Percentiles rank a stretch among this genome's conserved stretches.
Evolutionary conservation across 306 rosid species (phyloP).

Genomic region (Rosa multiflora): DNA sequence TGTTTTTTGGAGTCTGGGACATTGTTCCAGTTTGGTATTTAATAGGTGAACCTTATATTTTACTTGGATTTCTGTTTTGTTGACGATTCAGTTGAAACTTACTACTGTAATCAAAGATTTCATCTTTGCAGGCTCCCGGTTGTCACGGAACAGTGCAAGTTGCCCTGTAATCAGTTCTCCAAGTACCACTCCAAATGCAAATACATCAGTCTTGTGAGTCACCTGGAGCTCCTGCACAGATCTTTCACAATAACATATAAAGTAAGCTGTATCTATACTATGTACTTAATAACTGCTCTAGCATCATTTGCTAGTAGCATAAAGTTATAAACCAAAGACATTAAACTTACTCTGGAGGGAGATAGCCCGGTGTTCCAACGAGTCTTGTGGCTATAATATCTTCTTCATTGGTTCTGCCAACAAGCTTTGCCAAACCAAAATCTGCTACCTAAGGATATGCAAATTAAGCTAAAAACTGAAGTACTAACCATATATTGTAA

Average conservation of each 20-base stretch:
- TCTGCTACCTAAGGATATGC: slow-evolving; percentile 59
- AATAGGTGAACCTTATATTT: background rate
- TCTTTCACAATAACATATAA: slow-evolving; percentile 30
- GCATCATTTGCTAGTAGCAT: background rate
- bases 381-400: slow-evolving; percentile 67
- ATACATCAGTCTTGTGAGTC: slow-evolving; percentile 81
- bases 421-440: slow-evolving; percentile 80
- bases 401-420: slow-evolving; percentile 67
- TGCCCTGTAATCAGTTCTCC: slow-evolving; percentile 79
- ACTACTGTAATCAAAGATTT: slow-evolving; percentile 64
- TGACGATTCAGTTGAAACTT: slow-evolving; percentile 26
- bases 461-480: background rate
- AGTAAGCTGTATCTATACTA: slow-evolving; percentile 14
- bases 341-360: slow-evolving; percentile 82
- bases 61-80: background rate
- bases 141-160: slow-evolving; percentile 65
- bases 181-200: slow-evolving; percentile 86
- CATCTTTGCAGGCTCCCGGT: slow-evolving; percentile 47
- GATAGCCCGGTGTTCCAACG: slow-evolving; percentile 96
- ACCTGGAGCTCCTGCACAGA: slow-evolving; percentile 83
- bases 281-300: background rate
- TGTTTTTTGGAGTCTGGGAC: background rate
- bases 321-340: background rate
- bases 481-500: background rate
- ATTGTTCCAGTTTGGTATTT: background rate